Evolutionary conservation across 169 alveolate genomes (phyloP).

Genomic region (Plasmodium malariae): DNA sequence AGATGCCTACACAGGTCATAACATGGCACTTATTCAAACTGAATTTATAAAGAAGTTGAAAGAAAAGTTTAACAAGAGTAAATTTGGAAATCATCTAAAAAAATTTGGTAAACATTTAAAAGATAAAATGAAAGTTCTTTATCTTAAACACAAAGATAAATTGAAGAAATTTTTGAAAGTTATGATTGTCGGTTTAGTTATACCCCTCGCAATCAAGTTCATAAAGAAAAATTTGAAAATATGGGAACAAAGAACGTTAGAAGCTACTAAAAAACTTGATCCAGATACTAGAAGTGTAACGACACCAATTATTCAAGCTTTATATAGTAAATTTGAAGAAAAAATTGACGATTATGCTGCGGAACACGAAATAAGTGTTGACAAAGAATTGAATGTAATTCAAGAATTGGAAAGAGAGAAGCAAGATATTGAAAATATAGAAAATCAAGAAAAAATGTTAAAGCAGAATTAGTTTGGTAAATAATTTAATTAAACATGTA

Average conservation of each 20-base stretch:
- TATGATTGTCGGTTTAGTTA: constrained; percentile 30
- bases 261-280: constrained; percentile 43
- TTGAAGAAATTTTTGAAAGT: constrained; percentile 27
- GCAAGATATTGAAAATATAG: constrained; percentile 35
- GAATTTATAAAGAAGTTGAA: constrained; percentile 52
- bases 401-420: constrained; percentile 31
- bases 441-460: constrained; percentile 38
- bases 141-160: constrained; percentile 56
- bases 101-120: constrained; percentile 30
- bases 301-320: constrained; percentile 32
- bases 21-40: constrained; percentile 53
- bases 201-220: constrained; percentile 43
- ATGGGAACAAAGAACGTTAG: constrained; percentile 54
- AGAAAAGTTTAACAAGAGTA: constrained; percentile 50
- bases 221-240: constrained; percentile 17
- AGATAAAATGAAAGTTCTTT: constrained; percentile 19
- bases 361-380: not conserved
- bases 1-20: constrained; percentile 22
- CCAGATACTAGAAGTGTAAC: constrained; percentile 34
- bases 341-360: constrained; percentile 40
- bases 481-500: too few relatives aligned
- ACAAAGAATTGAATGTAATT: constrained; percentile 10
- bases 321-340: constrained; percentile 18
- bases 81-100: constrained; percentile 44
- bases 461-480: not conserved